These are phyloP conservation scores for Blastobotrys persicus DNA, from an alignment of 1,139 yeast genomes.

Conservation along the genomic window DNA sequence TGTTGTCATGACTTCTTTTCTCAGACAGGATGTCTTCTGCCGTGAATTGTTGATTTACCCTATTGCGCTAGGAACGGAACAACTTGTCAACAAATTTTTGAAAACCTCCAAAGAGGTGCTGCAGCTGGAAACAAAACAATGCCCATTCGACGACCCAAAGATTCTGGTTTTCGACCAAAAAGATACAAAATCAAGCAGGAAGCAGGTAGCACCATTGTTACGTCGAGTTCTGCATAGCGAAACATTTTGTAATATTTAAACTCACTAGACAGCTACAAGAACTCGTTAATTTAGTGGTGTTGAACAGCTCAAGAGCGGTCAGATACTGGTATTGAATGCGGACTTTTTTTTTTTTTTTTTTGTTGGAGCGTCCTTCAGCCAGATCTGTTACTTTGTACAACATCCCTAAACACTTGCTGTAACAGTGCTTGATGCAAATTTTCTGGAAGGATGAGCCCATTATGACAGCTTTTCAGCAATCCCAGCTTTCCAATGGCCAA, in stretches of 20 bases:
- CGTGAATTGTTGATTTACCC: slow-evolving; percentile 56
- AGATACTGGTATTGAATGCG: no score
- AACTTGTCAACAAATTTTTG: slow-evolving; percentile 36
- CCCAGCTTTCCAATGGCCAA: slow-evolving; percentile 39
- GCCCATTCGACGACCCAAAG: background rate
- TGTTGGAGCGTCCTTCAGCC: no score
- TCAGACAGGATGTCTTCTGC: slow-evolving; percentile 43
- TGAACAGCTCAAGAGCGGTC: no score
- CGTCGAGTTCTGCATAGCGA: slow-evolving; percentile 29
- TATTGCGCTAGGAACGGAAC: slow-evolving; percentile 16
- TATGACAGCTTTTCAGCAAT: slow-evolving; percentile 29
- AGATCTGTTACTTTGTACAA: no score
- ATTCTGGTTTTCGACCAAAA: slow-evolving; percentile 47
- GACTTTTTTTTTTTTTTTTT: no score
- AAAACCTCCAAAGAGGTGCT: slow-evolving; percentile 38
- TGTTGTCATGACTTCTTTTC: slow-evolving; percentile 62
- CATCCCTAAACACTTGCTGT: no score
- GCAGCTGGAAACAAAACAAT: slow-evolving; percentile 29
- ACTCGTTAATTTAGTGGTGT: no score
- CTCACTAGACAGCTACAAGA: no score
- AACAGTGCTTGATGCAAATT: no score
- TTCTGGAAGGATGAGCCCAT: no score
- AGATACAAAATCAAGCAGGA: slow-evolving; percentile 66
- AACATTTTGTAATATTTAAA: slow-evolving; percentile 18
- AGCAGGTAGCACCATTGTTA: slow-evolving; percentile 73